Evolutionary conservation across 306 rosid species (phyloP).

Genomic region (Vachellia collinsii): DNA sequence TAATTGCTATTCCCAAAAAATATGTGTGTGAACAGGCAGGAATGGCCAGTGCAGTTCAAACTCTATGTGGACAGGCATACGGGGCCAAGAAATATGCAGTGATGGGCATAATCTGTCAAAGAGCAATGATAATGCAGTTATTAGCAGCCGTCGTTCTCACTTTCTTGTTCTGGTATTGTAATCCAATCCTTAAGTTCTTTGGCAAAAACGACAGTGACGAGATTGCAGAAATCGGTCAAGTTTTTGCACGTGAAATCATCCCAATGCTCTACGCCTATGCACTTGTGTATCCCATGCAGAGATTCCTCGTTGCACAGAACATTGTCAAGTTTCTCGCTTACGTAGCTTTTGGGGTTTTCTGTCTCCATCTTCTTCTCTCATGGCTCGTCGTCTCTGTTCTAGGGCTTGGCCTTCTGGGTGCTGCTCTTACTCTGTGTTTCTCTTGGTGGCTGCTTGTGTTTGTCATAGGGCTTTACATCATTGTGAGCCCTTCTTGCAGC

Average conservation of each 20-base stretch:
- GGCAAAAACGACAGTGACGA: neutral
- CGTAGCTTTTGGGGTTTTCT: constrained; percentile 19
- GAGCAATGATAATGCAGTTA: neutral
- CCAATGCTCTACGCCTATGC: neutral
- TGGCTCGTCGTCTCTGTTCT: constrained; percentile 56
- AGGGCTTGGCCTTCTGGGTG: constrained; percentile 53
- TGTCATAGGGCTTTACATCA: constrained; percentile 48
- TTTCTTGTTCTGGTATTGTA: neutral
- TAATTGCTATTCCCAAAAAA: too few relatives aligned
- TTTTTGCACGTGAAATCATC: neutral
- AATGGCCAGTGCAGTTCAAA: constrained; percentile 83
- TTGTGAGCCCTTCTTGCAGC: constrained; percentile 54
- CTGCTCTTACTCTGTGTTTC: constrained; percentile 51
- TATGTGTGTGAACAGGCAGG: constrained; percentile 35
- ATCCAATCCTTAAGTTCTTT: neutral
- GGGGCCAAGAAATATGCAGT: constrained; percentile 62
- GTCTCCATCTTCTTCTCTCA: constrained; percentile 50
- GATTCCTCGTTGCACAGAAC: constrained; percentile 64
- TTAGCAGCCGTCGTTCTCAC: neutral
- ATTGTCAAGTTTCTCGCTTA: constrained; percentile 61
- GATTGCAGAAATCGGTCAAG: neutral
- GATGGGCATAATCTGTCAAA: constrained; percentile 56
- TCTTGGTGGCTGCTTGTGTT: constrained; percentile 67
- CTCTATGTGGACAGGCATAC: constrained; percentile 79
- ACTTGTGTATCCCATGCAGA: constrained; percentile 23